Percentiles rank a stretch among this genome's conserved stretches.
Conservation (phyloP, 2,329 filamentous ascomycete genomes). For the Chaetomiaceae sp. region DNA sequence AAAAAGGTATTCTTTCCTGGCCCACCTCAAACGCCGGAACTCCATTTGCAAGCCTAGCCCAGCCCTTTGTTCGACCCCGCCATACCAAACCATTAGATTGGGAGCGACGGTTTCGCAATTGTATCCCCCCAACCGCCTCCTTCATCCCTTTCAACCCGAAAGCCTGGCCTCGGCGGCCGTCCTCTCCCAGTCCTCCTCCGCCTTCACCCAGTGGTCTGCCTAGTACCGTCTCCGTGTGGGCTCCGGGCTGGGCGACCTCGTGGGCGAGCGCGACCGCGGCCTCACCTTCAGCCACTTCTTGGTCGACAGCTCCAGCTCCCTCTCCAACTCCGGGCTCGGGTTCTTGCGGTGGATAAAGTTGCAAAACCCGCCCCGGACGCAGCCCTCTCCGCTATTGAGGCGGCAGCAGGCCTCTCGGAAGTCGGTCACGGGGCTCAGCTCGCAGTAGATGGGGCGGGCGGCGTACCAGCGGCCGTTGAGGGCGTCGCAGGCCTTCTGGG, state of each 20-base stretch:
- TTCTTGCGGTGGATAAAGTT: conserved; percentile 99
- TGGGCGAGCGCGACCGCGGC: conserved; percentile 75
- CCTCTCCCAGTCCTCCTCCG: no score
- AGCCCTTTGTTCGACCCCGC: not conserved
- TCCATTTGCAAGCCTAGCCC: conserved; percentile 4
- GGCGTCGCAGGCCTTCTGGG: conserved; percentile 88
- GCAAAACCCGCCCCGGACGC: conserved; percentile 93
- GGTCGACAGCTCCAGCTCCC: conserved; percentile 79
- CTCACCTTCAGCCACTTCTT: conserved; percentile 93
- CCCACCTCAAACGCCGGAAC: conserved; percentile 16
- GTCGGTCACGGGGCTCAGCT: conserved; percentile 93
- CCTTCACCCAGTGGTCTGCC: no score
- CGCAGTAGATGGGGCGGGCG: conserved; percentile 94
- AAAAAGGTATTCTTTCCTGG: not conserved
- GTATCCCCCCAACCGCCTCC: conserved; percentile 19
- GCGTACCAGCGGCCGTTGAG: conserved; percentile 97
- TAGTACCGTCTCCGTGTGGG: conserved; percentile 68
- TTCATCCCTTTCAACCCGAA: not conserved
- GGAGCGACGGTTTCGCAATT: no score
- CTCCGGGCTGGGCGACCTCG: conserved; percentile 80
- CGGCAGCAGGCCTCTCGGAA: conserved; percentile 97
- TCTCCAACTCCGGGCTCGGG: conserved; percentile 79
- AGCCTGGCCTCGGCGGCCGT: no score
- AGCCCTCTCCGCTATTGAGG: conserved; percentile 90
- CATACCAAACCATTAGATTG: not conserved